Evolutionary conservation across 75 land plant species (phyloP), one percentile per base, ranked within the genome.

Genomic region (Cupressus sempervirens): DNA sequence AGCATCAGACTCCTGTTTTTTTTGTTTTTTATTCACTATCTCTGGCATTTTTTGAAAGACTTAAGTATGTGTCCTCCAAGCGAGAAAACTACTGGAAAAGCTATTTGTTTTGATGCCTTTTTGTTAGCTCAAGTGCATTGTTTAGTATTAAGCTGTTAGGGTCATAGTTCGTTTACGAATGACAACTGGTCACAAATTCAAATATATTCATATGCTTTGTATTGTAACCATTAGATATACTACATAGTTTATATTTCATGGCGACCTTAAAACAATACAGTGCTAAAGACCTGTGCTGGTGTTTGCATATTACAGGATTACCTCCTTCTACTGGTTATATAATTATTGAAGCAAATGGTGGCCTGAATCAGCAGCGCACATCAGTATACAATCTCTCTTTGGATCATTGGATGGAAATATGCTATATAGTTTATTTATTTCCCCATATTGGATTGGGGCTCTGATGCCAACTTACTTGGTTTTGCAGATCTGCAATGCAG

Each of bases 401-500:
- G 15, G 34, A 62, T 62, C 67, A 62, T 43, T 46, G 30, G 7
- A 58, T 50, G 48, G 13, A 40, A 38, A 32, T 73, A 32, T 65
- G 26, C 29, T 86, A 34, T 34, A 20, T n/a, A 65, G 53, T 40
- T 38, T 34, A 34, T 29, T n/a, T 34, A 34, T 65, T 34, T 83
- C 26, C 56, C 43, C 34, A 32, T n/a, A 56, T 50, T 58, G 56
- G 36, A 15, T 58, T 65, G 70, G 23, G 32, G 7, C 73, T 18
- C 32, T 83, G 26, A 11, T 76, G 45, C 15, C 10, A 79, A 79
- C 29, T 79, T 26, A 23, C 81, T 79, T 45, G 81, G 32, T 79
- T 43, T 12, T 85, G 88, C 90, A 97, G 99, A 97, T 97, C 84
- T 97, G 98, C 86, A 95, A 97, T 96, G 99, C 98, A 76, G 99